Evolutionary conservation across 345 rosid genomes (phyloP).

Genomic region (Hevea brasiliensis): DNA sequence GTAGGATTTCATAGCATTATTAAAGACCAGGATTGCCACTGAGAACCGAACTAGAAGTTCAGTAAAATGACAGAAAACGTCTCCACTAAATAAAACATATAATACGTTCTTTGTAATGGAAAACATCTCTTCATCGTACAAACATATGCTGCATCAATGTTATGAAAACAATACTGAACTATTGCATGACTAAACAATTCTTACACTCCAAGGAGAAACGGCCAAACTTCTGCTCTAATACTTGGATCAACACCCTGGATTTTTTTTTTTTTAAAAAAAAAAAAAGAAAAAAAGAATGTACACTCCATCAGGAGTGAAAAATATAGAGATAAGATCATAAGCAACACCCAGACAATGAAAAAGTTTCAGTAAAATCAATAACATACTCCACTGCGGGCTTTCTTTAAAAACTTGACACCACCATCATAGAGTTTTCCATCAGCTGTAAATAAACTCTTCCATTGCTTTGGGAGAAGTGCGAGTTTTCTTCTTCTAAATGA

Average conservation of each 20-base stretch:
- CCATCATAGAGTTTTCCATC: slow-evolving; percentile 80
- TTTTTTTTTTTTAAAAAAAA: slow-evolving; percentile 11
- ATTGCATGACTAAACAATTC: slow-evolving; percentile 20
- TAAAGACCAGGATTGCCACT: not conserved
- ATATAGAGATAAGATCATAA: too few species aligned
- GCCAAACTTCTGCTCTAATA: too few species aligned
- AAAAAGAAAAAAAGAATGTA: too few species aligned
- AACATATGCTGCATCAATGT: not conserved
- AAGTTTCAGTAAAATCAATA: slow-evolving; percentile 10
- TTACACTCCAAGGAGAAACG: slow-evolving; percentile 97
- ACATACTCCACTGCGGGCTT: slow-evolving; percentile 92
- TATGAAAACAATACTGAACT: not conserved
- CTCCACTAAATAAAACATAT: not conserved
- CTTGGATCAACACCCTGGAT: slow-evolving; percentile 87
- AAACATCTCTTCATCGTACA: not conserved
- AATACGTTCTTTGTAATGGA: not conserved
- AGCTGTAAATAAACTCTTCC: slow-evolving; percentile 67
- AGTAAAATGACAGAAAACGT: not conserved
- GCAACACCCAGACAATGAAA: not conserved
- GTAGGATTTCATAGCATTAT: not conserved
- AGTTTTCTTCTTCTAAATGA: slow-evolving; percentile 83
- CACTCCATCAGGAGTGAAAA: slow-evolving; percentile 15
- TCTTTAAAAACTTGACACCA: slow-evolving; percentile 82
- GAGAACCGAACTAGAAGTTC: not conserved
- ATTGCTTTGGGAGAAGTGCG: slow-evolving; percentile 70